Evolutionary conservation across 2,329 filamentous ascomycete species (phyloP).

Genomic region (Arthrobotrys megalospora): DNA sequence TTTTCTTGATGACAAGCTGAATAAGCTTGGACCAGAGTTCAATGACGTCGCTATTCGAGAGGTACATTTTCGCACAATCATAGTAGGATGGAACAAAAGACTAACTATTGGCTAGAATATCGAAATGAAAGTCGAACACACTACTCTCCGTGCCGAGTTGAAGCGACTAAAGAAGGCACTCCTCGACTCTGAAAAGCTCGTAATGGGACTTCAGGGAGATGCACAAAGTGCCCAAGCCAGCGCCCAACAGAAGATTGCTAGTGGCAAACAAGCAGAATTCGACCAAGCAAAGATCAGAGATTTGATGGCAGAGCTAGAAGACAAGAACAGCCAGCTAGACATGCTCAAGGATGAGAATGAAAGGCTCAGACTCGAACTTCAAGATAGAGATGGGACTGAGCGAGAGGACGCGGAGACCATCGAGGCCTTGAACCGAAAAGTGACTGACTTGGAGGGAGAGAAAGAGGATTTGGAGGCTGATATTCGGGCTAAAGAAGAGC

Average conservation of each 20-base stretch:
- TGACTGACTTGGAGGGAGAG: conserved; percentile 76
- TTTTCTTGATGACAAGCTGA: conserved; percentile 90
- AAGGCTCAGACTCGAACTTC: conserved; percentile 74
- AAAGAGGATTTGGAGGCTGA: conserved; percentile 83
- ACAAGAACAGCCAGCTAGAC: conserved; percentile 70
- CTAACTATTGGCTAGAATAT: conserved; percentile 77
- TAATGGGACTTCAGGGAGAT: conserved; percentile 86
- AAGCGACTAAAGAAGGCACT: conserved; percentile 88
- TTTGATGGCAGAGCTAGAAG: conserved; percentile 73
- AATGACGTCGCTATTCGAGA: conserved; percentile 87
- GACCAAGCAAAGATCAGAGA: conserved; percentile 73
- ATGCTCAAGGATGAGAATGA: conserved; percentile 71
- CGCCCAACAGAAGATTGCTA: conserved; percentile 80
- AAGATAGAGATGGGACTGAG: conserved; percentile 68
- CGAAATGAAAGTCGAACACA: conserved; percentile 91
- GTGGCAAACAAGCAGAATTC: conserved; percentile 75
- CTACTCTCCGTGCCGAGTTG: conserved; percentile 90
- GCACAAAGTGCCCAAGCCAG: conserved; percentile 86
- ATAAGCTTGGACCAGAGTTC: conserved; percentile 89
- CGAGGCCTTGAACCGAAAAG: conserved; percentile 63
- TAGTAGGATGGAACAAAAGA: background rate
- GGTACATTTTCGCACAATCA: conserved; percentile 34
- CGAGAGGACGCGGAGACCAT: conserved; percentile 65
- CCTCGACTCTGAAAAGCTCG: conserved; percentile 83
- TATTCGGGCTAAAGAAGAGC: conserved; percentile 80